These are phyloP conservation scores for Talaromyces liani DNA, from an alignment of 495 filamentous ascomycete genomes.

Conservation along the genomic window DNA sequence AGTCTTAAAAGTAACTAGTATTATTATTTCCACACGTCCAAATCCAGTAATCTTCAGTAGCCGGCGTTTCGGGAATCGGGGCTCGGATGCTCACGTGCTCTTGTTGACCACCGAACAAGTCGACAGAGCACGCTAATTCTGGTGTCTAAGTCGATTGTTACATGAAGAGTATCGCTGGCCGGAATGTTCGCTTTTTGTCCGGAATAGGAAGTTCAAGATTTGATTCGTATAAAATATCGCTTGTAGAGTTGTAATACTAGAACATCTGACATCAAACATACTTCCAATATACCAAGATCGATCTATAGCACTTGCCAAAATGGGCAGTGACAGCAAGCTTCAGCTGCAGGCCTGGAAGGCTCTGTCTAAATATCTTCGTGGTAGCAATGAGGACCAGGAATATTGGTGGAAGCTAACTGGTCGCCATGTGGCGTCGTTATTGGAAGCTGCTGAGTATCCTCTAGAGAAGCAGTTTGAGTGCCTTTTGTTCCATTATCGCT, in stretches of 20 bases:
- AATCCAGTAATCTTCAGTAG: background rate
- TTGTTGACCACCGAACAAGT: background rate
- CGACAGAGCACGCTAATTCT: background rate
- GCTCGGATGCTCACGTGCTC: background rate
- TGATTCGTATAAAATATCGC: background rate
- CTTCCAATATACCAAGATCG: background rate
- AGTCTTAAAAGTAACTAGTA: background rate
- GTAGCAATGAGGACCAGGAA: background rate
- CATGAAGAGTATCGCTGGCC: background rate
- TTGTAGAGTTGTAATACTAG: background rate
- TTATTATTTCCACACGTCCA: background rate
- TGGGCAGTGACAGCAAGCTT: background rate
- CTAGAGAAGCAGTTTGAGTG: slow-evolving; percentile 10
- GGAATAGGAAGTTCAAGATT: background rate
- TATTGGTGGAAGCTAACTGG: slow-evolving; percentile 18
- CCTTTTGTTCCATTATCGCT: slow-evolving; percentile 12
- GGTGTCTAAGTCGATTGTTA: background rate
- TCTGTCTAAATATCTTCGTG: background rate
- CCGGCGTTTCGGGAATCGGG: background rate
- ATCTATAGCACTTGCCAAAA: background rate
- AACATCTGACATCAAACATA: background rate
- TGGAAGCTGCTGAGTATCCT: slow-evolving; percentile 12
- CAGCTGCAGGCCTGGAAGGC: background rate
- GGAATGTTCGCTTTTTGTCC: background rate
- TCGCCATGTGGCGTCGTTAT: slow-evolving; percentile 9